Percentiles rank a stretch among this genome's conserved stretches.
These are phyloP conservation scores for Apiotrichum gracile DNA, from an alignment of 1,284 basidiomycete genomes.

Conservation along the genomic window DNA sequence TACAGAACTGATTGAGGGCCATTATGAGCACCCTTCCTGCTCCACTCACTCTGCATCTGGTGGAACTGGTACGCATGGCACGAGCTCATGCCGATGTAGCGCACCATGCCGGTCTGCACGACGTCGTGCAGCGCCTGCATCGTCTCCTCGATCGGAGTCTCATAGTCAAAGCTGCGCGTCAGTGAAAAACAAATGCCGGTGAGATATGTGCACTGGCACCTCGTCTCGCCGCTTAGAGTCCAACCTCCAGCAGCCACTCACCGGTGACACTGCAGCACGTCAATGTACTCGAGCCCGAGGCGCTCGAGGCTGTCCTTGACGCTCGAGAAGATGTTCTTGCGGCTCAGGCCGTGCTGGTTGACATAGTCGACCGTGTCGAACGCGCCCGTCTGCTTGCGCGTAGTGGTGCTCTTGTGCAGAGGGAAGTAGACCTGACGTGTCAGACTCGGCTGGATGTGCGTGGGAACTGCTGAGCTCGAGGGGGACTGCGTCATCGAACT, in stretches of 20 bases:
- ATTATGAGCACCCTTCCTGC: background rate
- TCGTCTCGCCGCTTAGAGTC: background rate
- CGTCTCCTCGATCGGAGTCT: conserved; percentile 58
- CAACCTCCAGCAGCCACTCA: background rate
- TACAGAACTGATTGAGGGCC: background rate
- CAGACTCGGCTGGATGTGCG: background rate
- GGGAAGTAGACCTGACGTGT: conserved; percentile 20
- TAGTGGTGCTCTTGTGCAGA: conserved; percentile 2
- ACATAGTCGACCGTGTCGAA: conserved; percentile 21
- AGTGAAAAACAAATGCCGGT: background rate
- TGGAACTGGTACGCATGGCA: conserved; percentile 49
- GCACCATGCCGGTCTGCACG: conserved; percentile 58
- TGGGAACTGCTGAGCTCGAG: background rate
- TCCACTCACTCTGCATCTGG: conserved; percentile 41
- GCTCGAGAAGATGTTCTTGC: conserved; percentile 60
- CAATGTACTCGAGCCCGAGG: conserved; percentile 65
- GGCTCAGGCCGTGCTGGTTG: conserved; percentile 50
- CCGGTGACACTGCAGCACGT: conserved; percentile 56
- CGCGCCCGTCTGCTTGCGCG: conserved; percentile 2
- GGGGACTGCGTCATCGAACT: background rate
- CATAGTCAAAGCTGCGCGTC: conserved; percentile 51
- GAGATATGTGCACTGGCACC: background rate
- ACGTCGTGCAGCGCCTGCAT: conserved; percentile 68
- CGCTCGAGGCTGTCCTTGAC: conserved; percentile 61
- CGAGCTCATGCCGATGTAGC: conserved; percentile 61